Evolutionary conservation across 257 asterid genomes (phyloP).

Genomic region (Verbena officinalis): DNA sequence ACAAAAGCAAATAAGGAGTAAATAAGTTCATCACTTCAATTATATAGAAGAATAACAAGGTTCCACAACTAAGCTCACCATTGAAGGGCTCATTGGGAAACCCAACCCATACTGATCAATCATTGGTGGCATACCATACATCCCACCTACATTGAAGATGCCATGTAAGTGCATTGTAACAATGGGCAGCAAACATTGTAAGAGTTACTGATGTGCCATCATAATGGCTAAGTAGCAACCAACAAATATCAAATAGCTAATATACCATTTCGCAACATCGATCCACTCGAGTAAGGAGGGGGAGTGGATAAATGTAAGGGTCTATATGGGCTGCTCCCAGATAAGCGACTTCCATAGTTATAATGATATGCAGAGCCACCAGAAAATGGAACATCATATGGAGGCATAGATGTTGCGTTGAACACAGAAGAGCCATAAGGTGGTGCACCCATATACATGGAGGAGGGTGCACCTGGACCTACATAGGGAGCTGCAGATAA

Average conservation of each 20-base stretch:
- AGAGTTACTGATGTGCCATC: background rate
- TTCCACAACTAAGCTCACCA: conserved; percentile 48
- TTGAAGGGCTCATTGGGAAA: conserved; percentile 68
- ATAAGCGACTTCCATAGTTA: conserved; percentile 72
- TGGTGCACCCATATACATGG: conserved; percentile 78
- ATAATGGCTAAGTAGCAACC: background rate
- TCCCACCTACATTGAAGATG: conserved; percentile 55
- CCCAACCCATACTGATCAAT: conserved; percentile 72
- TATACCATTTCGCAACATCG: conserved; percentile 68
- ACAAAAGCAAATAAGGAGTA: conserved; percentile 3
- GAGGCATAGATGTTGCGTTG: conserved; percentile 71
- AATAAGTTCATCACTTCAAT: background rate
- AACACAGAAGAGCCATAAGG: conserved; percentile 81
- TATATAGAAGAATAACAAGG: background rate
- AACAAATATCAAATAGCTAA: conserved; percentile 10
- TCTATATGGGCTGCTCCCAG: conserved; percentile 84
- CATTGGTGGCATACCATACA: conserved; percentile 80
- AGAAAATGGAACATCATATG: conserved; percentile 81
- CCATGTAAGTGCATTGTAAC: background rate
- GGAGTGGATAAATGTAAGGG: conserved; percentile 70
- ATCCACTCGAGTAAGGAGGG: conserved; percentile 75
- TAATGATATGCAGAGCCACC: conserved; percentile 84
- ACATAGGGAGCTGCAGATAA: conserved; percentile 62
- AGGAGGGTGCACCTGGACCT: conserved; percentile 74
- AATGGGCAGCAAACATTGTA: background rate